phyloP scores from a whole-genome alignment of 2,329 filamentous ascomycete genomes.

The Aphanocladium album region DNA sequence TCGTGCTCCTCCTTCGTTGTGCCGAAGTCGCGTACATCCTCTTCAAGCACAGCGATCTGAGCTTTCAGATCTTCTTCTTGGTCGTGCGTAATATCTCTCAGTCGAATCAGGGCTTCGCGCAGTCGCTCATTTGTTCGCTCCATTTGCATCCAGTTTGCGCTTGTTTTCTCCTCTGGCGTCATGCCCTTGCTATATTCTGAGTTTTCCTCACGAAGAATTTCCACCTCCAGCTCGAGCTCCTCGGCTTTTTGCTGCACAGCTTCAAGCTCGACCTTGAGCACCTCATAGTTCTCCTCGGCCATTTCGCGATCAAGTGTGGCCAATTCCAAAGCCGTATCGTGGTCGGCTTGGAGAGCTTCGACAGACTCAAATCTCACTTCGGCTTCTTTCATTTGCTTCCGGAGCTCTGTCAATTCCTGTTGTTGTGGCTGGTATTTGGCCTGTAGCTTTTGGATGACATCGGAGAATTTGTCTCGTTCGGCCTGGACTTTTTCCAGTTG shows the following conservation, averaged over 20 bases:
- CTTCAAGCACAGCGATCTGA: conserved; percentile 68
- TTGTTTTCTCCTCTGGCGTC: conserved; percentile 80
- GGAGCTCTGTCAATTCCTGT: conserved; percentile 70
- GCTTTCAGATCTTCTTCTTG: conserved; percentile 74
- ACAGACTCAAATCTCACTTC: conserved; percentile 62
- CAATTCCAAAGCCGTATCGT: conserved; percentile 80
- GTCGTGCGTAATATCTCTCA: conserved; percentile 83
- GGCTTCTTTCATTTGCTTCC: conserved; percentile 72
- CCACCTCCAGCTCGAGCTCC: conserved; percentile 81
- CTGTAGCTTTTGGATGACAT: conserved; percentile 85
- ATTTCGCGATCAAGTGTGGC: conserved; percentile 89
- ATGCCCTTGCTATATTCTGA: conserved; percentile 77
- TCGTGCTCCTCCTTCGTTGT: conserved; percentile 65
- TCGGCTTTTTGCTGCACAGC: conserved; percentile 70
- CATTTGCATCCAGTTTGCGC: conserved; percentile 85
- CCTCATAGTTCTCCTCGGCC: conserved; percentile 88
- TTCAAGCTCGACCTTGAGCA: conserved; percentile 74
- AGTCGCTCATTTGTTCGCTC: conserved; percentile 85
- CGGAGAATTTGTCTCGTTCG: conserved; percentile 74
- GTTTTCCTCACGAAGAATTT: conserved; percentile 84
- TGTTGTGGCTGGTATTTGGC: conserved; percentile 82
- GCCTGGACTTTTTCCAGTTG: conserved; percentile 68
- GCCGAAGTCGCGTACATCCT: conserved; percentile 64
- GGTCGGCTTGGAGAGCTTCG: conserved; percentile 72
- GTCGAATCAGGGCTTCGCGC: conserved; percentile 73